Base-by-base conservation (phyloP, 2,329 filamentous ascomycete genomes). In the Sordariomycetes sp. region DNA sequence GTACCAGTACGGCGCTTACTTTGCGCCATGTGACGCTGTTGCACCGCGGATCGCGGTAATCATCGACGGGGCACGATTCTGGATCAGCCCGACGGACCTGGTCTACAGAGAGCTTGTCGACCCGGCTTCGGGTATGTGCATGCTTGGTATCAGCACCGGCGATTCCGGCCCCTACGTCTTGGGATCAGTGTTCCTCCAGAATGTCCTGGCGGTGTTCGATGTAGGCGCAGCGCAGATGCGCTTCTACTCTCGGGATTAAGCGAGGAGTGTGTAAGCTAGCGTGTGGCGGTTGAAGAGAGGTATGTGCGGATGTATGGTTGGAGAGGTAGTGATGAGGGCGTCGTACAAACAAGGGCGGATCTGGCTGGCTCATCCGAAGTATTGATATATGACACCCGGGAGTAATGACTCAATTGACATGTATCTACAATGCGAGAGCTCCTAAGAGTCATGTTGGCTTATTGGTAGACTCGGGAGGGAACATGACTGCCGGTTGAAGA, bases 171-270 rank as follows among this genome's bases (percentile, higher is more conserved):
- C 77, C 7, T 79, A 76, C 59, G 75, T 80, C 25, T 64, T 81
- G 35, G 78, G 79, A 0, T 73, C 76, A 37, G 72, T 72, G 7
- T 82, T 80, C 59, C 65, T 82, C 60, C 74, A 79, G 64, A 80
- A 77, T 58, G 76, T 77, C 2, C 65, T 81, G 55, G 73, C 74
- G 0, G 75, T 79, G 1, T 78, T 77, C 62, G 75, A 79, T 59
- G 67, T 77, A 18, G 75, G 75, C 1, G 73, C 67, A 6, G 74
- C 69, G n/a, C 67, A 76, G 65, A 74, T 79, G 71, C 70, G 73
- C 3, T 75, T 78, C 65, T 75, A 75, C 43, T 62, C 65, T 57
- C 65, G 64, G 11, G 32, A 55, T 7, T 48, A 55, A 35, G 35
- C 10, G 35, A 40, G 18, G 40, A n/a, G 14, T 46, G 40, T 32